Evolutionary conservation across 83 land plant genomes (phyloP), one percentile per base, ranked within the genome.

Genomic region (Thuja plicata): DNA sequence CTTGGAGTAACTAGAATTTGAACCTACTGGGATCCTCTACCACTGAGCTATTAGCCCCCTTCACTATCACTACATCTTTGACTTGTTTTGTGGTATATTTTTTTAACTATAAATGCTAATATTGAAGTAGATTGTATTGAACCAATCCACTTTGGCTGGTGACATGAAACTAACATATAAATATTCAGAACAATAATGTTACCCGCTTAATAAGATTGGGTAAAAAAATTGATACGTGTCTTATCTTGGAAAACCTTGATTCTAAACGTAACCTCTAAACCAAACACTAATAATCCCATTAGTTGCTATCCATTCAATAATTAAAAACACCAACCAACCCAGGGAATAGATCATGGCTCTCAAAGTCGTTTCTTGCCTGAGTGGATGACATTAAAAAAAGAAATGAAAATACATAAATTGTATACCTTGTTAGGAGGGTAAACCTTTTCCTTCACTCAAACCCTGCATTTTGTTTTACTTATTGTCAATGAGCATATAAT

Each of bases 401-500:
- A 85, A 85, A 21, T 11, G 19, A 46, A 24, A 45, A 50, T 0
- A 85, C 5, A 15, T 38, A 35, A 38, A 2, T 32, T 13, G 13
- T 32, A 2, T 45, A 86, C 88, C 88, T 78, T 86, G 27, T 74
- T 57, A 15, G 90, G 46, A 32, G 83, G 83, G 40, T 80, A 86
- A 35, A 89, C 86, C 73, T 87, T 89, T 55, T 77, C 84, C 57
- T 73, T 87, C 60, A n/a, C 5, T 54, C 24, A 89, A 84, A 52
- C 90, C 90, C 90, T 87, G 77, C 70, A 85, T 11, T 50, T 46
- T 62, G 17, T 50, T 76, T 52, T 15, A 43, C 13, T 9, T 11
- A 45, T 21, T 81, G 34, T 32, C 34, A 80, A 78, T 43, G 16
- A 19, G 54, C 12, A 50, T 15, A 16, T 8, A 50, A 50, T 50